Percentiles rank a stretch among this genome's conserved stretches.
Conservation (phyloP, 306 rosid genomes). For the Trifolium pratense region DNA sequence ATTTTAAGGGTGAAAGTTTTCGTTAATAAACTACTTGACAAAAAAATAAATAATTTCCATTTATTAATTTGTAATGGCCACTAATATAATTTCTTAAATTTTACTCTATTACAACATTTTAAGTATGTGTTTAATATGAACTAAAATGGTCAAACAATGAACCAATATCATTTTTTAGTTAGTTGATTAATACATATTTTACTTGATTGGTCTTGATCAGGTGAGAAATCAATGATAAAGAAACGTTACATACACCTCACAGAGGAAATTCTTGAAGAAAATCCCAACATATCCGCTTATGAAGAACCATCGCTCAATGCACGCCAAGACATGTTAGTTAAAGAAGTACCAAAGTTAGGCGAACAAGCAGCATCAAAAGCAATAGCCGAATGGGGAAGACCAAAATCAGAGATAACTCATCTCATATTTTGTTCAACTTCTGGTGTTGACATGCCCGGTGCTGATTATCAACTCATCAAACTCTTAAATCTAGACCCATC, state of each 20-base stretch:
- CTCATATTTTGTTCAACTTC: conserved; percentile 52
- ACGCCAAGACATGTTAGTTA: conserved; percentile 46
- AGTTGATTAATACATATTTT: not conserved
- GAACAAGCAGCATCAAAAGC: conserved; percentile 52
- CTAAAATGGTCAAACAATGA: too few relatives aligned
- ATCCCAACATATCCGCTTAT: conserved; percentile 43
- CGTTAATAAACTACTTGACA: too few relatives aligned
- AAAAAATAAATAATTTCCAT: too few relatives aligned
- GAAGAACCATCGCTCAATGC: conserved; percentile 40
- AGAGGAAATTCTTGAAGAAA: conserved; percentile 38
- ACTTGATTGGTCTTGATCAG: not conserved
- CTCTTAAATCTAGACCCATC: conserved; percentile 49
- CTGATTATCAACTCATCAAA: conserved; percentile 43
- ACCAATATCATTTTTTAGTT: too few relatives aligned
- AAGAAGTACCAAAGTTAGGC: conserved; percentile 50
- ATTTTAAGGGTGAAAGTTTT: too few relatives aligned
- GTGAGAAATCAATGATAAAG: conserved; percentile 20
- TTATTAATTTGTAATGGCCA: too few relatives aligned
- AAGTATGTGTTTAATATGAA: too few relatives aligned
- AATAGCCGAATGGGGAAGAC: conserved; percentile 50
- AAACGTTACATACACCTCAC: conserved; percentile 45
- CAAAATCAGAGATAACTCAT: conserved; percentile 49
- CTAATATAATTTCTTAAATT: too few relatives aligned
- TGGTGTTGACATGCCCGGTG: conserved; percentile 52
- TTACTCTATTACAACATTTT: too few relatives aligned